Evolutionary conservation across 495 filamentous ascomycete species (phyloP), one percentile per base, ranked within the genome.

Genomic region (Penicillium macrosclerotiorum): DNA sequence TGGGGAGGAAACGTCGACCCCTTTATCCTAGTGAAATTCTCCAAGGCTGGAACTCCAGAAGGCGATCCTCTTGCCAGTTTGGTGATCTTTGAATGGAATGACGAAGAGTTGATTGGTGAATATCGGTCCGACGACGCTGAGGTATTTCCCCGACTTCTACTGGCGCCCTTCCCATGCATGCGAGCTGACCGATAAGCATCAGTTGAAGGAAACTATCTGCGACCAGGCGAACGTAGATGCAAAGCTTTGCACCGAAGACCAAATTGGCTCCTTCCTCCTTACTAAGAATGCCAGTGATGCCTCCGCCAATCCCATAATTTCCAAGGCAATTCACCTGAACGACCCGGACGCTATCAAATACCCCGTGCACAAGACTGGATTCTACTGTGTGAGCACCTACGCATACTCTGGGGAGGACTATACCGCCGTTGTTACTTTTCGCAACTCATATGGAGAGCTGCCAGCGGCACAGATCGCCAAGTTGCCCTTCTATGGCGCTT

Each of bases 391-490:
- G 39, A 81, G 85, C 51, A 89, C 90, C 16, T 83, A 80, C 52
- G 74, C 73, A 19, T 89, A 78, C 60, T 75, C 73, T 22, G 67
- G 72, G 7, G 55, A 68, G 18, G 65, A 83, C 35, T 99, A 90
- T 62, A 80, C 75, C 43, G 93, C 84, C 3, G 80, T 90, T 16
- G 83, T 95, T 36, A 90, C 90, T 60, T 97, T 97, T 64, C 80
- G 89, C 45, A 96, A 97, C 68, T 86, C 93, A 9, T 99, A 90
- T 57, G 93, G 93, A 60, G 92, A 97, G 74, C 84, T 99, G 37
- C 90, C 93, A 1, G 93, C 87, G 17, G 86, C 89, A 8, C 90
- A 97, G 65, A 96, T 99, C 58, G 85, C 93, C 11, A 97, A 97
- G 65, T 80, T 99, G 41, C 92, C 94, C 1, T 99, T 99, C 67